These are phyloP conservation scores for Aspergillus aculeatus DNA, from an alignment of 2,329 filamentous ascomycete genomes.

Conservation along the genomic window DNA sequence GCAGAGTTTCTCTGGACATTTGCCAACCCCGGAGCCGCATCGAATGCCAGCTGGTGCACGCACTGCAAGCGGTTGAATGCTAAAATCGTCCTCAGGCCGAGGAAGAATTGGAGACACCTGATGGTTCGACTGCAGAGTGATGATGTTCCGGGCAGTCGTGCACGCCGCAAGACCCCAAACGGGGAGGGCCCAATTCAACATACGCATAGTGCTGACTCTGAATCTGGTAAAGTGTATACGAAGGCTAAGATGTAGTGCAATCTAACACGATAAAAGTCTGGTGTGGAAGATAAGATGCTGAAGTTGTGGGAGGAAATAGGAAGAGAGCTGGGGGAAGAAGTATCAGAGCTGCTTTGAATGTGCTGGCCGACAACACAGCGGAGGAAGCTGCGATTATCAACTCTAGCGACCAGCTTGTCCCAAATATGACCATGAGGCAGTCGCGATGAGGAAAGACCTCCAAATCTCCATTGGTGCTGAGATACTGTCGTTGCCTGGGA, in stretches of 20 bases:
- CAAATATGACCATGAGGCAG: background rate
- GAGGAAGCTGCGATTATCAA: background rate
- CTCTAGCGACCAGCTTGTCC: background rate
- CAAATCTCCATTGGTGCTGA: background rate
- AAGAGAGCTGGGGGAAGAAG: background rate
- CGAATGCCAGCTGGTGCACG: constrained; percentile 23
- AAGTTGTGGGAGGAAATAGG: background rate
- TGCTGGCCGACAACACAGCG: background rate
- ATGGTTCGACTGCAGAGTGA: constrained; percentile 10
- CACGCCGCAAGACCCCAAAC: constrained; percentile 14
- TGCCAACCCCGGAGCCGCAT: constrained; percentile 37
- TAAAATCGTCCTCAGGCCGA: background rate
- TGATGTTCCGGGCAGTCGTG: constrained; percentile 16
- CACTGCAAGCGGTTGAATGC: constrained; percentile 8
- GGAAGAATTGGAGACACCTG: constrained; percentile 3
- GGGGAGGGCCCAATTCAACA: constrained; percentile 16
- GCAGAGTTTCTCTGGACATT: constrained; percentile 37
- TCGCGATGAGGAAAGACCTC: background rate
- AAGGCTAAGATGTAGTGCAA: constrained; percentile 26
- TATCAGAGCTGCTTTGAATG: background rate
- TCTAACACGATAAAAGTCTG: constrained; percentile 13
- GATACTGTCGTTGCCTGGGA: background rate
- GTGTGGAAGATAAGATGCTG: constrained; percentile 7
- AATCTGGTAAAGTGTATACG: constrained; percentile 9
- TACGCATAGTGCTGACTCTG: constrained; percentile 22